Percentiles rank a stretch among this genome's conserved stretches.
These are phyloP conservation scores for Sporobolomyces phaffii DNA, from an alignment of 768 basidiomycete genomes.

Conservation along the genomic window DNA sequence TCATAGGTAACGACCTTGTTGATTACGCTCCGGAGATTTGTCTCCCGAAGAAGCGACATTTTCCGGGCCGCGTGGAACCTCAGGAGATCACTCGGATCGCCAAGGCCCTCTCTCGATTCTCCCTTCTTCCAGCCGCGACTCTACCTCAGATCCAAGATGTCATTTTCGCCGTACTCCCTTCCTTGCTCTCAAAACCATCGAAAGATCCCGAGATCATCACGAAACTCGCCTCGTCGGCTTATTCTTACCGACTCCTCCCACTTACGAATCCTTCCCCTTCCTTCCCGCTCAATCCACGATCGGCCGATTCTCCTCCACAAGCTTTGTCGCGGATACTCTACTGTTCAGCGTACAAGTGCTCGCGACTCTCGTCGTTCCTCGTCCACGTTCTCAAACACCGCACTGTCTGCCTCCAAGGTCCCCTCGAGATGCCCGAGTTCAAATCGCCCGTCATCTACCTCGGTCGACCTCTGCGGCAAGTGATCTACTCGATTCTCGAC, in stretches of 20 bases:
- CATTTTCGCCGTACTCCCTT: slow-evolving; percentile 17
- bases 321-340: background rate
- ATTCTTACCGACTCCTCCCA: slow-evolving; percentile 13
- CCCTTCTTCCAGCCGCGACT: background rate
- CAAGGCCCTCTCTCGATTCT: background rate
- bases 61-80: slow-evolving; percentile 16
- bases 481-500: slow-evolving; percentile 25
- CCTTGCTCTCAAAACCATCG: background rate
- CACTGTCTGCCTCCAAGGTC: slow-evolving; percentile 1
- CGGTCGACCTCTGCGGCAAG: slow-evolving; percentile 11
- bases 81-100: slow-evolving; percentile 12
- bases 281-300: slow-evolving; percentile 22
- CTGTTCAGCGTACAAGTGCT: slow-evolving; percentile 10
- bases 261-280: slow-evolving; percentile 4
- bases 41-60: background rate
- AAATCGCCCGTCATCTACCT: slow-evolving; percentile 12
- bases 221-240: slow-evolving; percentile 15
- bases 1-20: slow-evolving; percentile 33
- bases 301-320: background rate
- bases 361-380: slow-evolving; percentile 11
- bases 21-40: slow-evolving; percentile 13
- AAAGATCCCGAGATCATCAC: slow-evolving; percentile 16
- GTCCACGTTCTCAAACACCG: slow-evolving; percentile 32
- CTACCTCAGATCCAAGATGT: slow-evolving; percentile 15
- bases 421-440: slow-evolving; percentile 12